Evolutionary conservation across 75 land plant species (phyloP), one percentile per base, ranked within the genome.

Genomic region (Adiantum capillusveneris): DNA sequence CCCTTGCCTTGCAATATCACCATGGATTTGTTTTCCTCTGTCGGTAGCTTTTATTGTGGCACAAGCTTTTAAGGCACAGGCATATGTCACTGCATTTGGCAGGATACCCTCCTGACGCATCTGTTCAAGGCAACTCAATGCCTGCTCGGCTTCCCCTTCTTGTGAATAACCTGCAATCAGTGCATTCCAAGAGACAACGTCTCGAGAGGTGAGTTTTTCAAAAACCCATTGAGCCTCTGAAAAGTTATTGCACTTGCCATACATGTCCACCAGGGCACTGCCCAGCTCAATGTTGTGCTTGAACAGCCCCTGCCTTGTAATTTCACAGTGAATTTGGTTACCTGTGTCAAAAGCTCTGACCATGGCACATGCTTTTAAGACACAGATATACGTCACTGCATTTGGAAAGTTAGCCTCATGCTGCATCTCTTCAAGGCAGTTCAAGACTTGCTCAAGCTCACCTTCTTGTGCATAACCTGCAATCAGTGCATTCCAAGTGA

Each of bases 11-110:
- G n/a, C n/a, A 14, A 82, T 45, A 36, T 61, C 53, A 42, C 37
- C 39, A 57, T 86, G 90, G 29, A 86, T 64, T 44, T 66, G 53
- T 56, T 53, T 65, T 42, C 83, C 86, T 43, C 11, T 24, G 18
- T 62, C 46, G 12, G 12, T n/a, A n/a, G n/a, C n/a, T n/a, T n/a
- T n/a, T n/a, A n/a, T n/a, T n/a, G n/a, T n/a, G n/a, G n/a, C n/a
- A n/a, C n/a, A n/a, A n/a, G n/a, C n/a, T n/a, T n/a, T n/a, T n/a
- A n/a, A n/a, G n/a, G n/a, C n/a, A n/a, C n/a, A n/a, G n/a, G n/a
- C n/a, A n/a, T n/a, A n/a, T n/a, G n/a, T n/a, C n/a, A n/a, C n/a
- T n/a, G n/a, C n/a, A n/a, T n/a, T n/a, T n/a, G n/a, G n/a, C n/a
- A n/a, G n/a, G n/a, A n/a, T n/a, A n/a, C n/a, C n/a, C 14, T 41